Percentiles rank a stretch among this genome's conserved stretches.
These are phyloP conservation scores for Leishmania turanica DNA, from an alignment of 208 protist genomes.

Conservation along the genomic window DNA sequence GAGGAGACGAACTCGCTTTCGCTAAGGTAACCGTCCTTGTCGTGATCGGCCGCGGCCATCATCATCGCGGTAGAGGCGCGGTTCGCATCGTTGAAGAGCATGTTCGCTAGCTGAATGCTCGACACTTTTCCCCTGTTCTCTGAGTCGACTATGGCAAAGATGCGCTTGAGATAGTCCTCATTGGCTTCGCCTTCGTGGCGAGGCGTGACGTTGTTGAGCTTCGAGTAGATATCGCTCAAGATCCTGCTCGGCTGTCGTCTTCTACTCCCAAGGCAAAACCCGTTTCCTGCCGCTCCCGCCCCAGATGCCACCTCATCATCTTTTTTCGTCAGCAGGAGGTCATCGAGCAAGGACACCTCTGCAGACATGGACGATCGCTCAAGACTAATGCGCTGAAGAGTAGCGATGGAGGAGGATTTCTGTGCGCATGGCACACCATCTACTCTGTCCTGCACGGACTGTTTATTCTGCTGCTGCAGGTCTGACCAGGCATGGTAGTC, in stretches of 20 bases:
- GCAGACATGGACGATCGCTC: slow-evolving; percentile 23
- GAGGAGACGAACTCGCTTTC: slow-evolving; percentile 45
- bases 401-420: slow-evolving; percentile 34
- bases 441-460: neutral
- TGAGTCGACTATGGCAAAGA: slow-evolving; percentile 21
- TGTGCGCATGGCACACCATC: slow-evolving; percentile 9
- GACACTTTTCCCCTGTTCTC: slow-evolving; percentile 6
- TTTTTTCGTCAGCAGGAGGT: slow-evolving; percentile 13
- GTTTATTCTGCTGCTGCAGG: slow-evolving; percentile 6
- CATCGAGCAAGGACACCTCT: slow-evolving; percentile 22
- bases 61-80: slow-evolving; percentile 20
- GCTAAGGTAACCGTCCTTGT: slow-evolving; percentile 39
- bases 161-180: slow-evolving; percentile 25
- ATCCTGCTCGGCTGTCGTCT: slow-evolving; percentile 36
- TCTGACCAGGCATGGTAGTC: slow-evolving; percentile 21
- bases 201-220: slow-evolving; percentile 26
- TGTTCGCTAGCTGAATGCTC: neutral
- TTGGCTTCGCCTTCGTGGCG: slow-evolving; percentile 8
- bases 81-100: slow-evolving; percentile 12
- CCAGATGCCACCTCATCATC: neutral
- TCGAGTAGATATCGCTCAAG: slow-evolving; percentile 40
- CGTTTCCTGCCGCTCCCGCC: neutral
- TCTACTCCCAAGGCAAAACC: slow-evolving; percentile 26
- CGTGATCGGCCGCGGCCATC: slow-evolving; percentile 30
- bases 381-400: slow-evolving; percentile 42